Evolutionary conservation across 371 early-diverging fungal species (phyloP).

Genomic region (Circinella minor): DNA sequence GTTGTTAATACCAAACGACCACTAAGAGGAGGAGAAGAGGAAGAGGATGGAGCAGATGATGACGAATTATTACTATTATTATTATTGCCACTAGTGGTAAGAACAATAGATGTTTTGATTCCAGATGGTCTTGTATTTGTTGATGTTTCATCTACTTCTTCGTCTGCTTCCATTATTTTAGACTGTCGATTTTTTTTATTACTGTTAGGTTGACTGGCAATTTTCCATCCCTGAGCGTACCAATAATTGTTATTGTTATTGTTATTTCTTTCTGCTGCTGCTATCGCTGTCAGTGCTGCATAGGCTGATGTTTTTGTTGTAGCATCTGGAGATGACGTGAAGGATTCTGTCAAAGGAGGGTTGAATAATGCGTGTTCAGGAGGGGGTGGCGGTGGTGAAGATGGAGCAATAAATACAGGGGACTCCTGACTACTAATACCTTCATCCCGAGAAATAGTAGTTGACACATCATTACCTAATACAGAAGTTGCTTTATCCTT

Average conservation of each 20-base stretch:
- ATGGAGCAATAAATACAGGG: background rate
- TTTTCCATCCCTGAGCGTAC: conserved; percentile 14
- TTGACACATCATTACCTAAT: conserved; percentile 6
- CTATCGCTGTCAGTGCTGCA: background rate
- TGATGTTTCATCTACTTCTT: background rate
- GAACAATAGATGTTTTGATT: conserved; percentile 1
- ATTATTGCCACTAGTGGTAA: background rate
- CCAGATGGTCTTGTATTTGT: background rate
- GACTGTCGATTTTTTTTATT: conserved; percentile 9
- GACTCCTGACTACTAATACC: background rate
- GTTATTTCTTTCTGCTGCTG: background rate
- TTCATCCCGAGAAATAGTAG: background rate
- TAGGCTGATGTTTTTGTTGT: background rate
- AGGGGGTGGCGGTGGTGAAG: conserved; percentile 11
- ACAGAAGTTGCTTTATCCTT: background rate
- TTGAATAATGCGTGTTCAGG: conserved; percentile 10
- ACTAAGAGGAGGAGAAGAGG: no score
- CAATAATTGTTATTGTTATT: background rate
- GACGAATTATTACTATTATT: background rate
- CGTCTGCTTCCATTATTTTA: conserved; percentile 9
- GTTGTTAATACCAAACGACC: background rate
- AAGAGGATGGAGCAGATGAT: no score
- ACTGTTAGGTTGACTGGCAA: background rate
- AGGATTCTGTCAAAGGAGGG: conserved; percentile 13
- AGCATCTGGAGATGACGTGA: background rate